Evolutionary conservation across 169 alveolate species (phyloP).

Genomic region (Eimeria acervulina): DNA sequence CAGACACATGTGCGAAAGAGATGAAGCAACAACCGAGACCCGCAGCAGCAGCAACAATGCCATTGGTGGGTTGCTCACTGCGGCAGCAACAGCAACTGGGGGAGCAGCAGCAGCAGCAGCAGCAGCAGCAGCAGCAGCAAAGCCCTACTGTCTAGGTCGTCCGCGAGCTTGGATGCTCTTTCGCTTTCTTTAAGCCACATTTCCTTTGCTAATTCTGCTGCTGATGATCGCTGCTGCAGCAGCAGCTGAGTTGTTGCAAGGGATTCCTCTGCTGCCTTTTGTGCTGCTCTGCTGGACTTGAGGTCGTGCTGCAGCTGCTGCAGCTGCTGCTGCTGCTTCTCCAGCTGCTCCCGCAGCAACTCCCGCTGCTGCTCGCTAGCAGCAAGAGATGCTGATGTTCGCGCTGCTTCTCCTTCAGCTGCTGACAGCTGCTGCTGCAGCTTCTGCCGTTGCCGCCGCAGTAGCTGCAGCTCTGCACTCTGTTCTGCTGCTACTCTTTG

Average conservation of each 20-base stretch:
- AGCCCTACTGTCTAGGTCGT: conserved; percentile 64
- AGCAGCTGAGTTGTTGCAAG: conserved; percentile 18
- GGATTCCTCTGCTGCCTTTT: conserved; percentile 52
- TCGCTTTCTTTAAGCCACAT: conserved; percentile 83
- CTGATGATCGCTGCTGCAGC: conserved; percentile 42
- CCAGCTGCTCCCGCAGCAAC: conserved; percentile 16
- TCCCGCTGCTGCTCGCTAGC: not conserved
- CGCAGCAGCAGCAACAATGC: conserved; percentile 25
- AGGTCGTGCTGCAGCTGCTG: conserved; percentile 75
- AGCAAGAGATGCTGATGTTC: not conserved
- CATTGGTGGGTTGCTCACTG: not conserved
- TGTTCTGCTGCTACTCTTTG: not conserved
- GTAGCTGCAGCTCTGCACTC: not conserved
- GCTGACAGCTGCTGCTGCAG: conserved; percentile 76
- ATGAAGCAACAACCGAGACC: not conserved
- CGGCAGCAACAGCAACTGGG: conserved; percentile 36
- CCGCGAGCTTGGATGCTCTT: conserved; percentile 80
- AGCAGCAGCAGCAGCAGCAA: conserved; percentile 24
- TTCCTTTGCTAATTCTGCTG: conserved; percentile 77
- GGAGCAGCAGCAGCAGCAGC: conserved; percentile 30
- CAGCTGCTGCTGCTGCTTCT: conserved; percentile 57
- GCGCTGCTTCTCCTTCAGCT: conserved; percentile 6
- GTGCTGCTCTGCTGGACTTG: conserved; percentile 54
- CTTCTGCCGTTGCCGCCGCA: conserved; percentile 60
- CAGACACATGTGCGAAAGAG: not conserved